Evolutionary conservation across 2,329 filamentous ascomycete genomes (phyloP), one percentile per base, ranked within the genome.

Genomic region (Penicillium capsulatum): DNA sequence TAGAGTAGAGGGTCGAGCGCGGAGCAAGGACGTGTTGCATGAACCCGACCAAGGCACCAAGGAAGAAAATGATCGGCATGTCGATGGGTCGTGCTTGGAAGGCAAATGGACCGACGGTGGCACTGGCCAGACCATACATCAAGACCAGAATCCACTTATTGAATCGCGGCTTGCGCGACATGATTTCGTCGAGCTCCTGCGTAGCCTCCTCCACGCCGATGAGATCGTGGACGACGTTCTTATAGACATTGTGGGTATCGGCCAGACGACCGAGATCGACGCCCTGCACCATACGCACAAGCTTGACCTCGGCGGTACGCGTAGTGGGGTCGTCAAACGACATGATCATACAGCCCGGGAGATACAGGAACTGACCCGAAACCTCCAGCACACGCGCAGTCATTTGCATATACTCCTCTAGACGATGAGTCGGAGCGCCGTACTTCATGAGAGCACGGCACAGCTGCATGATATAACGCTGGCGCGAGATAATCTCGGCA

Each of bases 321-420:
- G 70, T 73, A 5, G 62, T 58, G 4, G 59, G 51, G 38, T 74
- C 70, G 35, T 81, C 90, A 58, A 97, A 96, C 3, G 88, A 92
- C 59, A 95, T 84, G 40, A 96, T 86, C 91, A 96, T 97, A 58
- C 87, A 94, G 0, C 87, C 87, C 0, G 91, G 90, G 20, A 96
- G 80, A 61, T 96, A 97, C 14, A 96, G 69, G 55, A 94, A 96
- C 58, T 94, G 88, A 10, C 84, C 85, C 47, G 94, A 85, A 17
- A 95, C 91, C 64, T 91, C 86, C 29, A 97, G 75, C 2, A 94
- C 86, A 5, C 86, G 79, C 2, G 90, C 84, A 5, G 86, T 89
- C 86, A 91, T 94, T 50, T 77, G 82, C 79, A 97, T 83, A 63
- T 95, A 95, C 60, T 95, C 72, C 66, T 97, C 91, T 17, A 97